A percentile compares a stretch with the other conserved stretches of the same genome.
phyloP scores from a whole-genome alignment of 306 rosid species.

The Gastrolobium villosum region DNA sequence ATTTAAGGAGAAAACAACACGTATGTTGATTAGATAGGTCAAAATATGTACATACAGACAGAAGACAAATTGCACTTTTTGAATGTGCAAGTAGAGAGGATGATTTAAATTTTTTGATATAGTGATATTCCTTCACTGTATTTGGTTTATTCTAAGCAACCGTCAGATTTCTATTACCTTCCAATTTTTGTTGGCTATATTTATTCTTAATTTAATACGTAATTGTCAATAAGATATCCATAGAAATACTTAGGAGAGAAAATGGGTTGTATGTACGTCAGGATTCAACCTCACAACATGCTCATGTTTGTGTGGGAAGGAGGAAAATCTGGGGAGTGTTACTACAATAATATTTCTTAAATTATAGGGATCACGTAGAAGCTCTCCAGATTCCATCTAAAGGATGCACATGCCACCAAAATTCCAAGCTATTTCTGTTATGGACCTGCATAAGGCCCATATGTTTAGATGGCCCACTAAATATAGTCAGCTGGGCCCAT shows the following conservation, averaged over 20 bases:
- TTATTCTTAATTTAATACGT: slow-evolving; percentile 3
- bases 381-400: slow-evolving; percentile 27
- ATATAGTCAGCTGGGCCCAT: no score
- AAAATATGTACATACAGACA: slow-evolving; percentile 46
- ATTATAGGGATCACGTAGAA: neutral
- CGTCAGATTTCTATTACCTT: slow-evolving; percentile 39
- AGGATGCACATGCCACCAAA: slow-evolving; percentile 4
- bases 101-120: slow-evolving; percentile 29
- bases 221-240: slow-evolving; percentile 9
- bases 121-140: slow-evolving; percentile 15
- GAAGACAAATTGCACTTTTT: slow-evolving; percentile 29
- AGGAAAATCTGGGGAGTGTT: slow-evolving; percentile 7
- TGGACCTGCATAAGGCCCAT: no score
- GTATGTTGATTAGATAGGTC: slow-evolving; percentile 41
- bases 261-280: neutral
- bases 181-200: slow-evolving; percentile 1
- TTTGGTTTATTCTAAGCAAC: slow-evolving; percentile 44
- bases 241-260: slow-evolving; percentile 1
- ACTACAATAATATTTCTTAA: neutral
- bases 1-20: slow-evolving; percentile 33
- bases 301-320: neutral
- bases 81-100: slow-evolving; percentile 40
- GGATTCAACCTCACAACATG: slow-evolving; percentile 25
- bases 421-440: slow-evolving; percentile 19
- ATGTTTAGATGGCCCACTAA: no score